Evolutionary conservation across 192 early-diverging fungal species (phyloP), one percentile per base, ranked within the genome.

Genomic region (Dissophora globulifera): DNA sequence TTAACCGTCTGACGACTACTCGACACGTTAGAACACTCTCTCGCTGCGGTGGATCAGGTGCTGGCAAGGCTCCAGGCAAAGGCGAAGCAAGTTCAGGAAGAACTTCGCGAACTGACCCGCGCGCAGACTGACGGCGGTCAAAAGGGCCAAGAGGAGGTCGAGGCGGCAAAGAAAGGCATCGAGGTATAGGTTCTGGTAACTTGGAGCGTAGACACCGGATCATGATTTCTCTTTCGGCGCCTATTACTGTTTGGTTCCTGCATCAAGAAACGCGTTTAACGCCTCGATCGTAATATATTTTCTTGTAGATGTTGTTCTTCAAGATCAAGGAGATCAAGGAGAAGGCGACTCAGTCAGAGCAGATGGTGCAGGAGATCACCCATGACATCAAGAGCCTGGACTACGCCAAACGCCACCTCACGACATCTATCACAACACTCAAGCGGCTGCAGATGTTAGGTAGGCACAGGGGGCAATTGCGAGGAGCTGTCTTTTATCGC

Each of bases 351-450:
- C 85, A 88, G 41, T 95, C 95, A 0, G 96, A 97, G 51, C 79
- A 86, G 16, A 92, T 92, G 86, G 96, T 99, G 0, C 88, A 93
- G 17, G 95, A 97, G 46, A 99, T 99, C 46, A 98, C 98, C 13
- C 86, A 91, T 56, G 98, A 99, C 64, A 98, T 99, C 64, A 95
- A 95, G 64, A 86, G 91, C 11, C 83, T 99, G 41, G 98, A 99
- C 75, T 90, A 90, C 64, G 94, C 96, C 35, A 99, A 99, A 78
- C 88, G 92, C 54, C 96, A 98, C 66, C 79, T 99, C 43, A 91
- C 92, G 4, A 66, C 79, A 26, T 90, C 95, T 2, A 92, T 95
- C 13, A 91, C 91, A 0, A 87, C 92, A 4, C 81, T 97, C 50
- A 91, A 91, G 57, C 83, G 95, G 63, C 80, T 97, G 11, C 94